Base-by-base conservation (phyloP, 352 stramenopile species). In the Globisporangium spinosum region DNA sequence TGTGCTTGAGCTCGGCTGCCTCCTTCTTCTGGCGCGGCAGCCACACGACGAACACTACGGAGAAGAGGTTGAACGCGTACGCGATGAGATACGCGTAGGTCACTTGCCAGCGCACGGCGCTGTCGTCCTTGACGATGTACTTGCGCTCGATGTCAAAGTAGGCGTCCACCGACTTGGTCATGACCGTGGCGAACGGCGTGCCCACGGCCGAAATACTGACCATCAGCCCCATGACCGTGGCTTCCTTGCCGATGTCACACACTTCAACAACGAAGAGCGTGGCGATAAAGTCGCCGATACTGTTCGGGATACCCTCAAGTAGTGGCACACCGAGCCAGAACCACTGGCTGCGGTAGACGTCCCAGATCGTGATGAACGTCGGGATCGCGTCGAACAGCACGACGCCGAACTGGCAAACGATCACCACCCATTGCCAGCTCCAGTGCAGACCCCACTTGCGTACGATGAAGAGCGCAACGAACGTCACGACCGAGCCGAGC, bases 341-440 rank as follows among this genome's bases (percentile, higher is more conserved):
- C 80, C 82, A 90, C 40, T 90, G 82, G 59, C 76, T 86, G n/a
- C 81, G 78, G 38, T 85, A 78, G 8, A 90, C 80, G 51, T 90
- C 54, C 82, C 82, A 90, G 70, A 89, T 85, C 15, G 82, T 90
- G 55, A 87, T 68, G 55, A 87, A 80, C 3, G 78, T 87, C 10
- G 77, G 77, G 32, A 86, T 66, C 0, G 67, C 61, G 60, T 90
- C 82, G 27, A 85, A 66, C 17, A 76, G 62, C 20, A 90, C 76
- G 45, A 89, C 78, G 1, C 68, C 63, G 15, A 87, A 65, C 58
- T 83, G 73, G 7, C 70, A 77, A 13, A 68, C 58, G n/a, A 87
- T 62, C 15, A 89, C 68, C 12, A 82, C 73, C 9, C 55, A 10
- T 51, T 72, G 79, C 79, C 79, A 91, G 69, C 73, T 87, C 82